Evolutionary conservation across 2,329 filamentous ascomycete species (phyloP), one percentile per base, ranked within the genome.

Genomic region (Graphium sp.): DNA sequence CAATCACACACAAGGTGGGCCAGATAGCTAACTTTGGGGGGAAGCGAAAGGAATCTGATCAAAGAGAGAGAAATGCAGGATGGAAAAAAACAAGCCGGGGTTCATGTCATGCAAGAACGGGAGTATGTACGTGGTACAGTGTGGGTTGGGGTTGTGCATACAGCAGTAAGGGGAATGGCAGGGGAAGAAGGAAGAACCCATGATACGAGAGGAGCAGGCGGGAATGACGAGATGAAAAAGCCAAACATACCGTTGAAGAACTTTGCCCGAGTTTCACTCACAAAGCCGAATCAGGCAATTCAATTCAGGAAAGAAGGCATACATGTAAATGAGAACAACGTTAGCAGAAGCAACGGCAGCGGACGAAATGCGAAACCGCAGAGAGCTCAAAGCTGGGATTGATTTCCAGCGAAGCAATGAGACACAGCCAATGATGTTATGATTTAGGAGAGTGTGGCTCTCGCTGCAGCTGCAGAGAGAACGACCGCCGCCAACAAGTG

Each of bases 231-330:
- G 10, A 24, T 8, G 6, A 24, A 12, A 6, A 12, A 25, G 17
- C 27, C 27, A 16, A 14, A 30, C 10, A 21, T 26, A 8, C 17
- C n/a, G n/a, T n/a, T n/a, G n/a, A n/a, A 18, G 18, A 24, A 28
- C 27, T 27, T 24, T 27, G 24, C 7, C 8, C 19, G 18, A 11
- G 28, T 19, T 13, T 28, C 22, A 30, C 17, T 23, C 17, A 24
- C 22, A 22, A 24, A 24, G 18, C 17, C 22, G 28, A 22, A 19
- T 12, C 18, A 30, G 21, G 17, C 16, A n/a, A 29, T 5, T 8
- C 13, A 29, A 13, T 14, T 29, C 23, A 15, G 19, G 13, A 22
- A 14, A 11, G 17, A 11, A 12, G 22, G 26, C 29, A 15, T 16
- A 19, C 22, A 29, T 13, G 19, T 14, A 19, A 29, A 19, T 22